Evolutionary conservation across 306 rosid genomes (phyloP).

Genomic region (Hippophae tibetana): DNA sequence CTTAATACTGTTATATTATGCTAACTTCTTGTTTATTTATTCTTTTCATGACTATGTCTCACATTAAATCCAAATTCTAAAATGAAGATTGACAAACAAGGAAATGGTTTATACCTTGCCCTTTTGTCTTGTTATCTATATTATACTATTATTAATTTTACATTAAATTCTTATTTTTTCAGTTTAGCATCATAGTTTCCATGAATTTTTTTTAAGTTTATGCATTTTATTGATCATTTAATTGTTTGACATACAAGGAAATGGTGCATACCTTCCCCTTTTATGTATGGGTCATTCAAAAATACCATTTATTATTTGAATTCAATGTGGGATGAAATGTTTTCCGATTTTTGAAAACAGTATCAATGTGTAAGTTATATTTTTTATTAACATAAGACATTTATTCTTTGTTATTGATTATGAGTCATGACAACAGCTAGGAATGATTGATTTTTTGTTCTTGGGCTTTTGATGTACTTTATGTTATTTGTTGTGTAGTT

Average conservation of each 20-base stretch:
- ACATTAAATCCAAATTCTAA: slow-evolving; percentile 24
- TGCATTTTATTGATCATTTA: neutral
- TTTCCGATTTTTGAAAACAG: no score
- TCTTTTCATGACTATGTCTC: slow-evolving; percentile 25
- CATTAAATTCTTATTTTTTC: neutral
- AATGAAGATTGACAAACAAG: slow-evolving; percentile 60
- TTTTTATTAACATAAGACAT: no score
- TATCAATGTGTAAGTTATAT: no score
- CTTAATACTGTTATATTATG: slow-evolving; percentile 7
- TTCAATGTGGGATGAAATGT: no score
- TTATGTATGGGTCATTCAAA: no score
- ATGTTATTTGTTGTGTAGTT: slow-evolving; percentile 30
- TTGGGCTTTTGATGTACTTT: neutral
- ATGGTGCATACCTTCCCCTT: no score
- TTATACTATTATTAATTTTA: neutral
- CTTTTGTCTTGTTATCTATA: slow-evolving; percentile 2
- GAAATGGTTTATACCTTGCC: slow-evolving; percentile 60
- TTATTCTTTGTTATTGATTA: no score
- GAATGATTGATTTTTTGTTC: neutral
- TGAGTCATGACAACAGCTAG: no score
- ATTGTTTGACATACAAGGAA: neutral
- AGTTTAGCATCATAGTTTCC: neutral
- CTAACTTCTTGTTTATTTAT: slow-evolving; percentile 31
- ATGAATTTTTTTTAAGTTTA: neutral
- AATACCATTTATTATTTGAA: no score